Conservation (phyloP, 2,329 filamentous ascomycete genomes). For the Sporothrix brunneoviolacea region DNA sequence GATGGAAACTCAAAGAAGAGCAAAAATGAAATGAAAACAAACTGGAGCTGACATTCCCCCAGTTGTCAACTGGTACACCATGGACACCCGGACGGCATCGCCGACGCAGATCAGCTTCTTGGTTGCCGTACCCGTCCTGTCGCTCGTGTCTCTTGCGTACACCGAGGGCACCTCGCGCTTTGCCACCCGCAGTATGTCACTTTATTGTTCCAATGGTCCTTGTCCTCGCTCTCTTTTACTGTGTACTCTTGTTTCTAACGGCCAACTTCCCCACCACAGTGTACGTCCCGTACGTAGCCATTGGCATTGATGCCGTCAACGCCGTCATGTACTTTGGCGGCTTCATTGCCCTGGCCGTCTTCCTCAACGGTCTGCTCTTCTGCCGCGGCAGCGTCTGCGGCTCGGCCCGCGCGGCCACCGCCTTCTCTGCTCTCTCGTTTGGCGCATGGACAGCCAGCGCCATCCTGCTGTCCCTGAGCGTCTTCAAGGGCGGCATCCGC, state of each 20-base stretch:
- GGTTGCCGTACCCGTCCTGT: conserved; percentile 47
- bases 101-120: conserved; percentile 53
- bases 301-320: conserved; percentile 46
- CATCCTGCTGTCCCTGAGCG: conserved; percentile 38
- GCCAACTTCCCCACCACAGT: conserved; percentile 26
- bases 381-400: conserved; percentile 52
- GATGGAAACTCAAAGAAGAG: background rate
- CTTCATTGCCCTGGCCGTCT: conserved; percentile 52
- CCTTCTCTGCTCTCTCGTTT: conserved; percentile 48
- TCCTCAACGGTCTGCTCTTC: conserved; percentile 48
- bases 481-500: conserved; percentile 38
- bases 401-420: conserved; percentile 47
- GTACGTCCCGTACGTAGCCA: conserved; percentile 41
- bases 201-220: no score
- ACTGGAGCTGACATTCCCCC: conserved; percentile 8
- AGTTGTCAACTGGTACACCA: conserved; percentile 57
- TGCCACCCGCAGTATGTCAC: conserved; percentile 33
- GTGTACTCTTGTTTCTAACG: no score
- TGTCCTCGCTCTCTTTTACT: background rate
- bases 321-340: conserved; percentile 52
- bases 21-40: background rate
- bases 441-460: conserved; percentile 45
- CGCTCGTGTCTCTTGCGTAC: conserved; percentile 48
- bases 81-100: conserved; percentile 46
- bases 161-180: conserved; percentile 45